These are phyloP conservation scores for Coprinellus micaceus DNA, from an alignment of 768 basidiomycete species.

Conservation along the genomic window DNA sequence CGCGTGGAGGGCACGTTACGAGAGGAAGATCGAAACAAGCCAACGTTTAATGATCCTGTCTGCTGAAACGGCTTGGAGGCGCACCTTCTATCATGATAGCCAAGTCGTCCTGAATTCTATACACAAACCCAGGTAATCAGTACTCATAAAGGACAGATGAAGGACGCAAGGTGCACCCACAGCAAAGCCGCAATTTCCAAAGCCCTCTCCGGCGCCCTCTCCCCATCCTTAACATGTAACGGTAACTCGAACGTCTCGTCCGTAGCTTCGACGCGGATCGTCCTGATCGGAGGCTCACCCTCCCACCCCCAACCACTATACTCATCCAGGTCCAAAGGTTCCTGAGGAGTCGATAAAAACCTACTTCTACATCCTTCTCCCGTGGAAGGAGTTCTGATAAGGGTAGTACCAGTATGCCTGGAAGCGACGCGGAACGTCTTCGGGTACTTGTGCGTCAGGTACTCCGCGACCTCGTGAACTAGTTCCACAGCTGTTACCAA, in stretches of 20 bases:
- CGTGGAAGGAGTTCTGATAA: neutral
- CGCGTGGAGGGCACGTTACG: too few relatives aligned
- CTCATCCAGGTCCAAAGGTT: neutral
- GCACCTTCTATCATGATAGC: constrained; percentile 60
- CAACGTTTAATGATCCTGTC: too few relatives aligned
- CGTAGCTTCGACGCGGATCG: constrained; percentile 48
- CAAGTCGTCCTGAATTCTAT: constrained; percentile 54
- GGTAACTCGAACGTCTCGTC: constrained; percentile 50
- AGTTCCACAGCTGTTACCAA: constrained; percentile 53
- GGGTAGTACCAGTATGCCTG: too few relatives aligned
- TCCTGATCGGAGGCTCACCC: constrained; percentile 46
- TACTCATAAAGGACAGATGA: neutral
- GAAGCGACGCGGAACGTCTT: constrained; percentile 43
- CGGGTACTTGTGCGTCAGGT: constrained; percentile 61
- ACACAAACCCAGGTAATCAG: neutral
- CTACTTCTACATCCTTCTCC: neutral
- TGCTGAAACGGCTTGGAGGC: too few relatives aligned
- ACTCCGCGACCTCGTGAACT: constrained; percentile 66
- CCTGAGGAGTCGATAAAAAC: neutral
- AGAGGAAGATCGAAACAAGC: too few relatives aligned
- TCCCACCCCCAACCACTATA: constrained; percentile 36
- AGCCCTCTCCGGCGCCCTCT: constrained; percentile 44
- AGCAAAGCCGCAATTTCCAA: constrained; percentile 60
- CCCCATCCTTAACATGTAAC: constrained; percentile 28
- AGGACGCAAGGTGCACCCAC: constrained; percentile 35